A percentile compares a stretch with the other conserved stretches of the same genome.
phyloP scores from a whole-genome alignment of 106 monocot species.

The Acanthochlamys bracteata region DNA sequence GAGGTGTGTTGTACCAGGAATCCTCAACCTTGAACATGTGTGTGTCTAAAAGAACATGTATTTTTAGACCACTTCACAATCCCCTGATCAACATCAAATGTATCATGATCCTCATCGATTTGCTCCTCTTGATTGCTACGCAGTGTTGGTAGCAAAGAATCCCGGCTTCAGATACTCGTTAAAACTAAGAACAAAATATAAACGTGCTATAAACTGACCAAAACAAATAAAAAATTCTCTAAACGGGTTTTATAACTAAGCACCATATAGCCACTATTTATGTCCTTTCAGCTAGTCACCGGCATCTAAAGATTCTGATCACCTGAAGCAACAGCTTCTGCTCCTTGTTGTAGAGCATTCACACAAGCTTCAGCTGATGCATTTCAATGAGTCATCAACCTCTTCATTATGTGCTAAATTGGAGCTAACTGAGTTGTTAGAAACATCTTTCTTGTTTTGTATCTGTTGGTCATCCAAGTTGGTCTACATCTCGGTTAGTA shows the following conservation, averaged over 20 bases:
- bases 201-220: background rate
- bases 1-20: slow-evolving; percentile 90
- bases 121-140: slow-evolving; percentile 9
- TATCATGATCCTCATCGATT: slow-evolving; percentile 25
- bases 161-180: slow-evolving; percentile 60
- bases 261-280: background rate
- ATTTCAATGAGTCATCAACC: slow-evolving; percentile 26
- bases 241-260: too few relatives aligned
- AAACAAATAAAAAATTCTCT: background rate
- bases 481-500: too few relatives aligned
- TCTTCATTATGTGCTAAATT: slow-evolving; percentile 19
- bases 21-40: slow-evolving; percentile 83
- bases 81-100: slow-evolving; percentile 32
- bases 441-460: too few relatives aligned
- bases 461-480: slow-evolving; percentile 12
- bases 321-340: slow-evolving; percentile 51
- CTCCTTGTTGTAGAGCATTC: slow-evolving; percentile 50
- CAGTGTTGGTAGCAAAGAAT: slow-evolving; percentile 47
- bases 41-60: slow-evolving; percentile 79
- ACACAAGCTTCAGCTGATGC: slow-evolving; percentile 84
- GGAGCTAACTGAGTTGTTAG: slow-evolving; percentile 9
- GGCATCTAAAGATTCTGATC: slow-evolving; percentile 55
- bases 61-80: slow-evolving; percentile 88
- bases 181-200: slow-evolving; percentile 1
- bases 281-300: slow-evolving; percentile 23